Percentiles rank a stretch among this genome's conserved stretches.
Evolutionary conservation across 345 rosid genomes (phyloP).

Genomic region (Rhodomyrtus tomentosa): DNA sequence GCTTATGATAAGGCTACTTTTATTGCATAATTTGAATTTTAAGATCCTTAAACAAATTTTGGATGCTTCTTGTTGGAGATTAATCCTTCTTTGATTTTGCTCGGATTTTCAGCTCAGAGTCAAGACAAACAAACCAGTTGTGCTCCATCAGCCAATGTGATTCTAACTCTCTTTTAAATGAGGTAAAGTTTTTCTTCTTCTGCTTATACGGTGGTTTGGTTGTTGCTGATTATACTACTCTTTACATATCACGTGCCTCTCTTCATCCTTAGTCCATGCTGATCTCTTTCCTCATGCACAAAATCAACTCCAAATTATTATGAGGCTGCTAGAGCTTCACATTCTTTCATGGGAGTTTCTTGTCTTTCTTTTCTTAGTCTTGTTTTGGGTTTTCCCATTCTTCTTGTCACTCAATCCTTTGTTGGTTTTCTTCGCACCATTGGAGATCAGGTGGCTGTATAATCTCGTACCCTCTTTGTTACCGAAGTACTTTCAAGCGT

Average conservation of each 20-base stretch:
- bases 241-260: not conserved
- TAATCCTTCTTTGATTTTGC: conserved; percentile 8
- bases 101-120: conserved; percentile 69
- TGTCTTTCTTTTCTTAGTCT: not conserved
- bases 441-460: not conserved
- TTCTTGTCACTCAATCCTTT: not conserved
- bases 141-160: conserved; percentile 95
- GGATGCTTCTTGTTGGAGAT: conserved; percentile 1
- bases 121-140: conserved; percentile 71
- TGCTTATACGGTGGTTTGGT: not conserved
- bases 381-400: not conserved
- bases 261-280: not conserved
- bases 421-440: not conserved
- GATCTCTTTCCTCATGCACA: not conserved
- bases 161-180: conserved; percentile 77
- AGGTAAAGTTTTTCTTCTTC: conserved; percentile 29
- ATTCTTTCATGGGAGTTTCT: not conserved
- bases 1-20: not conserved
- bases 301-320: not conserved
- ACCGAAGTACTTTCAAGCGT: not conserved
- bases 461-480: not conserved
- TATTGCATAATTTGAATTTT: not conserved
- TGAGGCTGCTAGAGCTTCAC: not conserved
- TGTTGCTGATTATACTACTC: not conserved
- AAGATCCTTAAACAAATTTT: not conserved